These are phyloP conservation scores for Colletotrichum phormii DNA, from an alignment of 2,329 filamentous ascomycete genomes.

Conservation along the genomic window DNA sequence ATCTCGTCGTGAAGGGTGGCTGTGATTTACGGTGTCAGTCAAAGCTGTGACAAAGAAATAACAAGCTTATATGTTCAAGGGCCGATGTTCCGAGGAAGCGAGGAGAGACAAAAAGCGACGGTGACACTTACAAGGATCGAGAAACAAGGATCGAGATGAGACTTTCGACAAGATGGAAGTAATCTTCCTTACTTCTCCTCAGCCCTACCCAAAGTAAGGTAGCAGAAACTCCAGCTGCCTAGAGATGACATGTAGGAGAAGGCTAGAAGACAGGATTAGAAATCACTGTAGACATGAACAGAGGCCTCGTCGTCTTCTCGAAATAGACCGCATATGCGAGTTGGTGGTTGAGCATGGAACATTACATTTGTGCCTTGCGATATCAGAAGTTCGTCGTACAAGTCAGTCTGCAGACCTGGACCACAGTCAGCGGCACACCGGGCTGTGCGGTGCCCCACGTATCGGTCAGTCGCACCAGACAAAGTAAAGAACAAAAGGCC, in stretches of 20 bases:
- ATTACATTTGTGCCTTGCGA: conserved; percentile 3
- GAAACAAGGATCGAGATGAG: conserved; percentile 10
- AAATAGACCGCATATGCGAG: conserved; percentile 16
- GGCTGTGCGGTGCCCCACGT: conserved; percentile 15
- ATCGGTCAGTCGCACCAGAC: neutral
- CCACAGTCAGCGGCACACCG: neutral
- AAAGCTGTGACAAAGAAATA: neutral
- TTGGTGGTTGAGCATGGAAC: neutral
- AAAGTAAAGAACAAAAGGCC: neutral
- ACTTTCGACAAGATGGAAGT: neutral
- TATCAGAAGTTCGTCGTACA: neutral
- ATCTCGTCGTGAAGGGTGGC: conserved; percentile 1
- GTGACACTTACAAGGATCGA: conserved; percentile 1
- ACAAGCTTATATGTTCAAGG: conserved; percentile 16
- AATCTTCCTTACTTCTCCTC: conserved; percentile 24
- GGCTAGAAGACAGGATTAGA: neutral
- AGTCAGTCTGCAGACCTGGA: neutral
- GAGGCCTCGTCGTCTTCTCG: conserved; percentile 11
- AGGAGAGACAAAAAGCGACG: neutral
- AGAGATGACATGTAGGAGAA: neutral
- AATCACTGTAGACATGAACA: neutral
- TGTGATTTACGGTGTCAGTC: neutral
- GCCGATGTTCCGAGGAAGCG: neutral
- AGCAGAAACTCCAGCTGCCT: neutral
- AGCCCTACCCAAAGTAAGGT: conserved; percentile 16